Conservation (phyloP, 1,284 basidiomycete genomes). For the Taiwanofungus camphoratus region DNA sequence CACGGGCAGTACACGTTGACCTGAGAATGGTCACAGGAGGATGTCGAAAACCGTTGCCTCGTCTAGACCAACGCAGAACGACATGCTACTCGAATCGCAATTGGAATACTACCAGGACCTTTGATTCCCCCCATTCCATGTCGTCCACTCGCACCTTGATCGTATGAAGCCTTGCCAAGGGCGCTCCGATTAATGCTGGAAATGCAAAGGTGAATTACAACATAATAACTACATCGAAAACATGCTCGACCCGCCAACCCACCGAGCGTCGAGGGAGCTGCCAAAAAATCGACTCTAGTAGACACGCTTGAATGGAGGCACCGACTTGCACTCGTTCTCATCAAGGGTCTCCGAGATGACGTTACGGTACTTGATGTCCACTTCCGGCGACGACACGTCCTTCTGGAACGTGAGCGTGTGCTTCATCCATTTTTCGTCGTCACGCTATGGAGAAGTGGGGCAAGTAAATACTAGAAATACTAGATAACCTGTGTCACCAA, state of each 20-base stretch:
- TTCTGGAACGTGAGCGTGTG: conserved; percentile 87
- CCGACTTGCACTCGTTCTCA: conserved; percentile 90
- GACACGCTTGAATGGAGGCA: conserved; percentile 85
- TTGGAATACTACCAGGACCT: too few relatives aligned
- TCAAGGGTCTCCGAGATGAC: conserved; percentile 89
- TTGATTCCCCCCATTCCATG: too few relatives aligned
- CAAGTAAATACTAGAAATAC: too few relatives aligned
- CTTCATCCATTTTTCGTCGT: conserved; percentile 93
- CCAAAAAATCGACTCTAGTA: conserved; percentile 43
- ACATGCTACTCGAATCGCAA: too few relatives aligned
- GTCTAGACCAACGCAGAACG: too few relatives aligned
- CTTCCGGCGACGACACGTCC: conserved; percentile 70
- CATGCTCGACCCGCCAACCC: neutral
- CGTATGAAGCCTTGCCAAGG: too few relatives aligned
- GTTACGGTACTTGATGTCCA: conserved; percentile 84
- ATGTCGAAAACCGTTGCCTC: too few relatives aligned
- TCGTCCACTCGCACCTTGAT: too few relatives aligned
- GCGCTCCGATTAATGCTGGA: too few relatives aligned
- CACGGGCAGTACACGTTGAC: too few relatives aligned
- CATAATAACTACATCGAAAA: conserved; percentile 1
- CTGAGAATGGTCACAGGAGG: too few relatives aligned
- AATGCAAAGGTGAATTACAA: conserved; percentile 6
- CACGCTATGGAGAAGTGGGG: conserved; percentile 46
- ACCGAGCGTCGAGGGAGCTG: neutral
- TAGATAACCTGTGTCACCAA: too few relatives aligned